Percentiles rank a stretch among this genome's conserved stretches.
These are phyloP conservation scores for Oryza australiensis DNA, from an alignment of 176 grass and related monocot genomes.

Conservation along the genomic window DNA sequence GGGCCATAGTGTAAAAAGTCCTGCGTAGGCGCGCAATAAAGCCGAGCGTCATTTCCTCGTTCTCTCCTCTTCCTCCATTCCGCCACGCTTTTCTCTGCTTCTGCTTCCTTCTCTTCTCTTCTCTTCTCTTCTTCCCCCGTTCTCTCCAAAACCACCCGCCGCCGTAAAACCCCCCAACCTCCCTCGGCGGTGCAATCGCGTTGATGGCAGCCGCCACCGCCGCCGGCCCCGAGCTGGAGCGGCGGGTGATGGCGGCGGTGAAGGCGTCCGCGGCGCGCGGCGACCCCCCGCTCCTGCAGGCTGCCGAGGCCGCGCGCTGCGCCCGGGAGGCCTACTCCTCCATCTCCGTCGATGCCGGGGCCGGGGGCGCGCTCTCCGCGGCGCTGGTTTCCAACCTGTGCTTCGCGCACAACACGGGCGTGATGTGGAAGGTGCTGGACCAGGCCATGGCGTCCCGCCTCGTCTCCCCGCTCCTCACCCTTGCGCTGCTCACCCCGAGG, in stretches of 20 bases:
- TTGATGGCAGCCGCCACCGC: neutral
- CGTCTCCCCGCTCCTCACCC: conserved; percentile 43
- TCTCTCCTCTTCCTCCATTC: too few species aligned
- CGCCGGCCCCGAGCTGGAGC: conserved; percentile 27
- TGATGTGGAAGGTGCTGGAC: conserved; percentile 75
- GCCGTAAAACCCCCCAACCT: neutral
- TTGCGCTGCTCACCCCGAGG: conserved; percentile 68
- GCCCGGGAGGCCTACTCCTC: conserved; percentile 26
- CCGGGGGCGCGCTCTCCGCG: conserved; percentile 28
- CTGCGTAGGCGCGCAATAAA: too few species aligned
- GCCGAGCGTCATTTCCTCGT: too few species aligned
- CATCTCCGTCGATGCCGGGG: neutral
- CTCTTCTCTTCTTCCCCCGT: neutral
- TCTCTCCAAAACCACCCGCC: neutral
- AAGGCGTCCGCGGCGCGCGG: conserved; percentile 53
- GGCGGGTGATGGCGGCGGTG: conserved; percentile 50
- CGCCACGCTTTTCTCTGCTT: neutral
- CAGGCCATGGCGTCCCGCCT: conserved; percentile 68
- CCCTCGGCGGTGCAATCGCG: neutral
- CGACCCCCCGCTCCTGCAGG: conserved; percentile 49
- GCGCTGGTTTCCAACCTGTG: conserved; percentile 57
- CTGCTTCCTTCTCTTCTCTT: neutral
- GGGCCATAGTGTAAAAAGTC: too few species aligned
- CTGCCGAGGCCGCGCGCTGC: conserved; percentile 49
- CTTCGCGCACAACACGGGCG: conserved; percentile 55